Evolutionary conservation across 768 basidiomycete species (phyloP).

Genomic region (Mycena latifolia): DNA sequence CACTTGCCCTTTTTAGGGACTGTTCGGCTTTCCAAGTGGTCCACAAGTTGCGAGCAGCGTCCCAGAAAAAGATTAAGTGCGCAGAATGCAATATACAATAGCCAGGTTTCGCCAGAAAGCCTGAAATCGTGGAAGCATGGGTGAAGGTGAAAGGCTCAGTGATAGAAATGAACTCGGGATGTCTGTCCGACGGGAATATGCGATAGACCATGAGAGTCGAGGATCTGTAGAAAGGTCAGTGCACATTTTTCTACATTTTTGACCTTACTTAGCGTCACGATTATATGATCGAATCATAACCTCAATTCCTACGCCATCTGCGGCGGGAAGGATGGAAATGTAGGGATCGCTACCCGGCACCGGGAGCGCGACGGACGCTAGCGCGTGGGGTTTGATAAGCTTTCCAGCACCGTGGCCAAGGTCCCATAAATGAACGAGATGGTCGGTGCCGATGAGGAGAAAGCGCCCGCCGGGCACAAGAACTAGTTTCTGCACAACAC

Average conservation of each 20-base stretch:
- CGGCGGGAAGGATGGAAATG: slow-evolving; percentile 14
- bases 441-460: slow-evolving; percentile 6
- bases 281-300: slow-evolving; percentile 7
- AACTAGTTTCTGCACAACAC: slow-evolving; percentile 1
- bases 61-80: not conserved
- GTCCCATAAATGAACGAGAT: slow-evolving; percentile 17
- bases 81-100: not conserved
- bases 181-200: slow-evolving; percentile 3
- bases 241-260: not conserved
- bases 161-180: slow-evolving; percentile 15
- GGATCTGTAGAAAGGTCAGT: not conserved
- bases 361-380: slow-evolving; percentile 12
- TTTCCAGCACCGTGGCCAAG: slow-evolving; percentile 13
- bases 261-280: not conserved
- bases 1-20: not conserved
- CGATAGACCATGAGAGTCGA: slow-evolving; percentile 1
- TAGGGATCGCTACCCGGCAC: not conserved
- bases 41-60: slow-evolving; percentile 17
- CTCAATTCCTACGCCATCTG: slow-evolving; percentile 14
- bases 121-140: not conserved
- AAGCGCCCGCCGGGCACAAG: slow-evolving; percentile 24
- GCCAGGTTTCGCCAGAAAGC: slow-evolving; percentile 15
- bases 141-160: not conserved
- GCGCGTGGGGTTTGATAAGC: slow-evolving; percentile 12
- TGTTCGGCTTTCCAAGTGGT: slow-evolving; percentile 6